Evolutionary conservation across 345 rosid species (phyloP).

Genomic region (Microthlaspi erraticum): DNA sequence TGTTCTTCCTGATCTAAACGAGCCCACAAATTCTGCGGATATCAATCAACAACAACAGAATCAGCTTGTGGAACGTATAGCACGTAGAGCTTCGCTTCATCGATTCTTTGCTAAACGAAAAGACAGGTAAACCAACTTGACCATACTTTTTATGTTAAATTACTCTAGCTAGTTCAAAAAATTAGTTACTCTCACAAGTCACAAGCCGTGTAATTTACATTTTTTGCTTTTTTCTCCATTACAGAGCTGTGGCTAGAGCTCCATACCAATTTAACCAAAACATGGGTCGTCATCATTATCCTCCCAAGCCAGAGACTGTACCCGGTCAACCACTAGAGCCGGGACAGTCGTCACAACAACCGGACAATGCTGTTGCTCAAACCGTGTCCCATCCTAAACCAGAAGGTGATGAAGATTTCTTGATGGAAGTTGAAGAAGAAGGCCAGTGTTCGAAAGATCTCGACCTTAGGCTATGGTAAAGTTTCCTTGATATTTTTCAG

Average conservation of each 20-base stretch:
- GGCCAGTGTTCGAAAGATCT: slow-evolving; percentile 51
- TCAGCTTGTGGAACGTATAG: slow-evolving; percentile 47
- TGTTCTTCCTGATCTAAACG: slow-evolving; percentile 51
- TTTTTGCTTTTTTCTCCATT: not conserved
- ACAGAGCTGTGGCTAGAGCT: slow-evolving; percentile 63
- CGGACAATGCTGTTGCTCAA: slow-evolving; percentile 20
- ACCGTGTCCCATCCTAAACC: slow-evolving; percentile 9
- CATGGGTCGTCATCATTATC: slow-evolving; percentile 28
- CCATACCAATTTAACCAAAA: slow-evolving; percentile 64
- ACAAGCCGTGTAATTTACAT: not conserved
- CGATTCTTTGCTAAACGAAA: slow-evolving; percentile 77
- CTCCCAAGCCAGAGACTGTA: slow-evolving; percentile 35
- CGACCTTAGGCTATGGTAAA: slow-evolving; percentile 59
- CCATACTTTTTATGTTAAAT: not conserved
- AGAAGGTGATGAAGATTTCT: slow-evolving; percentile 27
- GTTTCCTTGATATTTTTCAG: not conserved
- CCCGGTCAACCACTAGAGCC: slow-evolving; percentile 33
- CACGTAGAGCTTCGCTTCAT: slow-evolving; percentile 70
- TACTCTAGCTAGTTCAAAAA: not conserved
- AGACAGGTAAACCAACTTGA: slow-evolving; percentile 53
- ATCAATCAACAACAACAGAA: slow-evolving; percentile 28
- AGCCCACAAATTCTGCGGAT: slow-evolving; percentile 34
- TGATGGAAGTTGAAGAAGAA: slow-evolving; percentile 38
- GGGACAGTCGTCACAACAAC: slow-evolving; percentile 41
- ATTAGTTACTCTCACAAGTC: not conserved